Evolutionary conservation across 2,329 filamentous ascomycete species (phyloP).

Genomic region (Microcyclosporella mali): DNA sequence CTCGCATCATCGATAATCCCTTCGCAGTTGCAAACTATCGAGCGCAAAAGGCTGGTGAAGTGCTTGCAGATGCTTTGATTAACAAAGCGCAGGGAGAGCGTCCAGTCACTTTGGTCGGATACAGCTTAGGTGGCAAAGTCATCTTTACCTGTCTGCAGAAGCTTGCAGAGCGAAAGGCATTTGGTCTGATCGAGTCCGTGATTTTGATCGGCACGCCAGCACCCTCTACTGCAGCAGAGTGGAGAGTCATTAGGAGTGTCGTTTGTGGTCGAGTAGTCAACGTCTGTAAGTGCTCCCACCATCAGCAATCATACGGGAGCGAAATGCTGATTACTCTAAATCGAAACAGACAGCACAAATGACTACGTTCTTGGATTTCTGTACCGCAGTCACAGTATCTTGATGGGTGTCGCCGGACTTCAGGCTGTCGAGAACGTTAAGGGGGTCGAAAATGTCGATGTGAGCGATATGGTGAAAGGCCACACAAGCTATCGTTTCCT

Average conservation of each 20-base stretch:
- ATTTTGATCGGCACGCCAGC: constrained; percentile 77
- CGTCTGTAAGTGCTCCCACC: constrained; percentile 47
- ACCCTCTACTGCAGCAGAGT: constrained; percentile 64
- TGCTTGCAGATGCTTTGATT: constrained; percentile 37
- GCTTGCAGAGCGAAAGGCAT: constrained; percentile 70
- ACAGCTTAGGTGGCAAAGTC: constrained; percentile 44
- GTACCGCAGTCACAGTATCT: constrained; percentile 76
- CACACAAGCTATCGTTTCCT: constrained; percentile 48
- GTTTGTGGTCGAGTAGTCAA: constrained; percentile 81
- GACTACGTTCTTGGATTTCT: constrained; percentile 84
- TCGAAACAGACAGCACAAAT: constrained; percentile 57
- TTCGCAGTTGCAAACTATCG: constrained; percentile 35
- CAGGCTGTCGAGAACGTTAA: constrained; percentile 64
- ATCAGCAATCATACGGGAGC: no score
- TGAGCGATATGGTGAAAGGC: constrained; percentile 46
- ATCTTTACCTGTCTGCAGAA: constrained; percentile 75
- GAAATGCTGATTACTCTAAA: no score
- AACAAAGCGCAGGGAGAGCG: constrained; percentile 38
- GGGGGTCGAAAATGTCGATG: constrained; percentile 56
- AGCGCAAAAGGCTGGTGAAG: constrained; percentile 35
- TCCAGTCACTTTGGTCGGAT: constrained; percentile 36
- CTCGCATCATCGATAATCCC: constrained; percentile 37
- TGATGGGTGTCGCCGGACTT: constrained; percentile 76
- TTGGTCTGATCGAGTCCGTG: constrained; percentile 76
- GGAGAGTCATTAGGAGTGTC: constrained; percentile 69